A percentile compares a stretch with the other conserved stretches of the same genome.
phyloP scores from a whole-genome alignment of 2,329 filamentous ascomycete species.

The Microcera coccophila region DNA sequence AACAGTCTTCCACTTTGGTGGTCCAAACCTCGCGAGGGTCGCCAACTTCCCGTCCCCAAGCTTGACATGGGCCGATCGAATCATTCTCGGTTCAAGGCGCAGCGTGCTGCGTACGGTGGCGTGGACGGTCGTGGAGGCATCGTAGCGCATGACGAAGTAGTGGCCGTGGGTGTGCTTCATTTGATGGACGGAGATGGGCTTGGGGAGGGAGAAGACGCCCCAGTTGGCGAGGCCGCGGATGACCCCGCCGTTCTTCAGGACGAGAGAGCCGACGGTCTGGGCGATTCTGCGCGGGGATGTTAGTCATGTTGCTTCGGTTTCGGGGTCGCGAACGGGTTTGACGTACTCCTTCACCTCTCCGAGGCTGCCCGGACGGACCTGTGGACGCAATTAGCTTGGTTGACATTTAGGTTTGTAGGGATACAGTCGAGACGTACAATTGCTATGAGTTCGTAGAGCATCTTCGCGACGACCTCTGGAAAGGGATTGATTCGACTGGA shows the following conservation, averaged over 20 bases:
- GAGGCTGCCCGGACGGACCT: conserved; percentile 91
- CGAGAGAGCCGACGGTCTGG: conserved; percentile 73
- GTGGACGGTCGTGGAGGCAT: conserved; percentile 70
- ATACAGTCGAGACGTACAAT: conserved; percentile 62
- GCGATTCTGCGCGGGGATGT: conserved; percentile 63
- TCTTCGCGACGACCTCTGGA: conserved; percentile 45
- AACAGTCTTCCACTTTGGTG: conserved; percentile 46
- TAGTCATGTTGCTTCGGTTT: conserved; percentile 2
- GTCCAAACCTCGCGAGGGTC: conserved; percentile 48
- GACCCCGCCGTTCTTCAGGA: conserved; percentile 81
- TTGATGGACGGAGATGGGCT: conserved; percentile 74
- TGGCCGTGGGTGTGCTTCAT: conserved; percentile 79
- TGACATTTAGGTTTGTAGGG: conserved; percentile 12
- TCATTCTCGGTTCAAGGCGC: conserved; percentile 82
- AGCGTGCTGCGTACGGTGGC: conserved; percentile 70
- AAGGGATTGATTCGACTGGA: conserved; percentile 4
- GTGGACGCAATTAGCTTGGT: conserved; percentile 13
- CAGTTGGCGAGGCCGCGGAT: conserved; percentile 92
- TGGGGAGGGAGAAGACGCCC: conserved; percentile 86
- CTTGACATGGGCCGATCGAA: conserved; percentile 82
- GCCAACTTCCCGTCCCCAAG: conserved; percentile 63
- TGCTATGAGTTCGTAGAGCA: conserved; percentile 98
- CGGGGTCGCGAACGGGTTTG: conserved; percentile 9
- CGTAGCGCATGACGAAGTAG: conserved; percentile 98
- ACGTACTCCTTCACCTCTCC: conserved; percentile 91